These are phyloP conservation scores for Mucor plumbeus DNA, from an alignment of 371 early-diverging fungal genomes.

Conservation along the genomic window DNA sequence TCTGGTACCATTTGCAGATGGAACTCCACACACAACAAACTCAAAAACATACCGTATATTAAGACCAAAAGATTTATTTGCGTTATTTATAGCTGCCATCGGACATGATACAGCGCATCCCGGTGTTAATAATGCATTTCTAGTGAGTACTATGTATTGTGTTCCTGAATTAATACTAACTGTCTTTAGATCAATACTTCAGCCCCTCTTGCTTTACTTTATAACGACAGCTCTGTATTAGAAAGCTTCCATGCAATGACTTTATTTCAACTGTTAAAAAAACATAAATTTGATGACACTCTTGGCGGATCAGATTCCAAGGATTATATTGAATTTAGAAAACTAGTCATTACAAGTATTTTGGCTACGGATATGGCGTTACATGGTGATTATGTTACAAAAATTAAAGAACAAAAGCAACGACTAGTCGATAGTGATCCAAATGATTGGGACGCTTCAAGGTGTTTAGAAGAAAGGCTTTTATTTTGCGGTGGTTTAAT, in stretches of 20 bases:
- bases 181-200: constrained; percentile 29
- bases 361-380: constrained; percentile 85
- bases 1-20: constrained; percentile 41
- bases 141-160: constrained; percentile 42
- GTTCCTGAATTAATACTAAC: background rate
- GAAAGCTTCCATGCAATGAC: constrained; percentile 93
- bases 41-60: constrained; percentile 28
- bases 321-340: constrained; percentile 63
- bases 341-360: constrained; percentile 70
- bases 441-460: constrained; percentile 14
- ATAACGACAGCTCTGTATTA: constrained; percentile 90
- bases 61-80: constrained; percentile 70
- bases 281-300: constrained; percentile 58
- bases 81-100: constrained; percentile 75
- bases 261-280: constrained; percentile 80
- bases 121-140: constrained; percentile 79
- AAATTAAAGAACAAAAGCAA: constrained; percentile 65
- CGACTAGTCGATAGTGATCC: constrained; percentile 38
- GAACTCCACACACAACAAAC: constrained; percentile 9
- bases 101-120: constrained; percentile 89
- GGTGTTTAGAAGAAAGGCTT: constrained; percentile 50
- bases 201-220: constrained; percentile 84
- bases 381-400: constrained; percentile 75
- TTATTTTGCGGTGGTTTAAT: constrained; percentile 72
- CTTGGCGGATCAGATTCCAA: constrained; percentile 31